Percentiles rank a stretch among this genome's conserved stretches.
phyloP scores from a whole-genome alignment of 768 basidiomycete genomes.

The Tephrocybe sp. region DNA sequence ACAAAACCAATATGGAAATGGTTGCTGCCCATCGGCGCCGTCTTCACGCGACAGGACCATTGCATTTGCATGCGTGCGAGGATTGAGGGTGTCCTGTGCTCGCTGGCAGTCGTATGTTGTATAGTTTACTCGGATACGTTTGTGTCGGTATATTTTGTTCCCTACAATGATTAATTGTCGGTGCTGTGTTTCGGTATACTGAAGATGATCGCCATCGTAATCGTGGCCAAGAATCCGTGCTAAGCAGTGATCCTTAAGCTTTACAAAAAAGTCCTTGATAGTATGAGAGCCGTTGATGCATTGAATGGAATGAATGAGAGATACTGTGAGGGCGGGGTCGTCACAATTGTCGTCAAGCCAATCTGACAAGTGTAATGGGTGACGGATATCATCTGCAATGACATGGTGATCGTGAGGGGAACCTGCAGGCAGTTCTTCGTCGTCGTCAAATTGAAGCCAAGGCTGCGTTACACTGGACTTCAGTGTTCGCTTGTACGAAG shows the following conservation, averaged over 20 bases:
- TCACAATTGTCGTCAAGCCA: not conserved
- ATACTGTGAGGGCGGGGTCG: not conserved
- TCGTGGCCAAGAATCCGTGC: slow-evolving; percentile 17
- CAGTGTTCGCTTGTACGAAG: not conserved
- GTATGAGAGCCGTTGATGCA: not conserved
- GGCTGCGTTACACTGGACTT: not conserved
- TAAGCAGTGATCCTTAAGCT: slow-evolving; percentile 29
- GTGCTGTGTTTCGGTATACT: slow-evolving; percentile 14
- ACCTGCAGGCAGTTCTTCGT: not conserved
- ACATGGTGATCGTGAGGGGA: slow-evolving; percentile 1
- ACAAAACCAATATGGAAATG: slow-evolving; percentile 24
- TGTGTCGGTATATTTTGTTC: slow-evolving; percentile 28
- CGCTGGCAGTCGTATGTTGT: slow-evolving; percentile 38
- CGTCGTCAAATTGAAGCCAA: slow-evolving; percentile 3
- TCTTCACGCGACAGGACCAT: slow-evolving; percentile 20
- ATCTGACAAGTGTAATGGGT: not conserved
- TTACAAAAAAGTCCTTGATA: slow-evolving; percentile 21
- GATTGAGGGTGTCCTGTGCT: slow-evolving; percentile 35
- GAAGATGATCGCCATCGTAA: slow-evolving; percentile 15
- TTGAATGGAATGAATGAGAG: not conserved
- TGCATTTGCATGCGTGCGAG: slow-evolving; percentile 27
- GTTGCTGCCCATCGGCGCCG: slow-evolving; percentile 6
- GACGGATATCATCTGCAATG: not conserved
- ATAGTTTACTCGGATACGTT: slow-evolving; percentile 34
- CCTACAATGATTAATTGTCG: slow-evolving; percentile 18